Base-by-base conservation (phyloP, 1,284 basidiomycete genomes). In the Puccinia hordei region DNA sequence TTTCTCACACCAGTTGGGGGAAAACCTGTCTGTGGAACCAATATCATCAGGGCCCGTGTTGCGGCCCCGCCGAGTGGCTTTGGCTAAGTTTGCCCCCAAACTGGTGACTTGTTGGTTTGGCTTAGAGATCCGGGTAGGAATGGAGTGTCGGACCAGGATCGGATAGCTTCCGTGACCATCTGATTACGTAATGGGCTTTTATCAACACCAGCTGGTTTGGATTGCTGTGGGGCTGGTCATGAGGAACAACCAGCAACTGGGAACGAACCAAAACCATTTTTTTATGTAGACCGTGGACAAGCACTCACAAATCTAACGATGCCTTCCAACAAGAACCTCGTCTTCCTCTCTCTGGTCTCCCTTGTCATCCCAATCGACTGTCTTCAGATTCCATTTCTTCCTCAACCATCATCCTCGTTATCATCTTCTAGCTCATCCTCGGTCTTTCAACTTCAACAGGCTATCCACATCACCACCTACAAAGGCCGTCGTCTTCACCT, bases 381-480 rank as follows among this genome's bases (percentile, higher is more conserved):
- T 13, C 24, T 51, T 19, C 65, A 81, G 73, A n/a, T 81, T 79
- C 46, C 83, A 81, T 83, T 78, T 81, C 81, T 30, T 33, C 41
- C 24, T 51, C 65, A 27, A 19, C 69, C 55, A 44, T 44, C 75
- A 49, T 65, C 80, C n/a, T 68, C 75, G 38, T 46, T 78, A 68
- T 24, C 15, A 33, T n/a, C 35, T 73, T 35, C 73, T 55, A 55
- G 77, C 72, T 30, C 53, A 22, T 30, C 44, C 22, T 17, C 55
- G 17, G 30, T 30, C 61, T 71, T 83, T 61, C 80, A 82, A 3
- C 81, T 84, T 10, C 81, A 82, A 1, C 83, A 84, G 19, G 82
- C 82, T 9, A 46, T 84, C 5, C 83, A 83, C 53, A 53, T 83
- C 33, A 61, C 82, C 5, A 81, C 79, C 2, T 12, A 57, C n/a